A percentile compares a stretch with the other conserved stretches of the same genome.
Evolutionary conservation across 208 protist species (phyloP).

Genomic region (Trypanosoma theileri): DNA sequence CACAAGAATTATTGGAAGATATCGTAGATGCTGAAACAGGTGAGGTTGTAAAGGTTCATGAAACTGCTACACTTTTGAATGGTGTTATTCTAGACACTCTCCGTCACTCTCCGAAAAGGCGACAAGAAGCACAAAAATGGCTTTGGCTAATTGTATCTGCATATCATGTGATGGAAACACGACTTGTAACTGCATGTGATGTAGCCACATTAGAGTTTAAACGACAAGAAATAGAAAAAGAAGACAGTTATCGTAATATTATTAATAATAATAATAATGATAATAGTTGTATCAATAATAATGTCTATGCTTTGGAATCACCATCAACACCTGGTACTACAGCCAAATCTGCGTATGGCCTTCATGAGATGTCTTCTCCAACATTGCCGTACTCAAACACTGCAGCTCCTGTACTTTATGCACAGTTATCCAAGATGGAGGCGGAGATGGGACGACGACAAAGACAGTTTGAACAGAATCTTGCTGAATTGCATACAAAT

Average conservation of each 20-base stretch:
- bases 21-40: slow-evolving; percentile 54
- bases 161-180: slow-evolving; percentile 64
- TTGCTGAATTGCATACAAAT: slow-evolving; percentile 34
- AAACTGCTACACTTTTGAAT: slow-evolving; percentile 57
- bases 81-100: slow-evolving; percentile 59
- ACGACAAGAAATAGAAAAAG: neutral
- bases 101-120: slow-evolving; percentile 31
- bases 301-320: neutral
- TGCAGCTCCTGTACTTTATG: neutral
- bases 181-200: slow-evolving; percentile 59
- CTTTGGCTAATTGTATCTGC: slow-evolving; percentile 71
- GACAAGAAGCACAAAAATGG: slow-evolving; percentile 58
- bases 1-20: slow-evolving; percentile 41
- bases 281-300: neutral
- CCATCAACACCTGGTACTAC: slow-evolving; percentile 21
- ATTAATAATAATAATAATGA: neutral
- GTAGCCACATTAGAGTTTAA: slow-evolving; percentile 16
- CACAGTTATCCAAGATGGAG: slow-evolving; percentile 4
- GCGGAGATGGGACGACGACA: slow-evolving; percentile 7
- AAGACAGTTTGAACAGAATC: slow-evolving; percentile 29
- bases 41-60: slow-evolving; percentile 50
- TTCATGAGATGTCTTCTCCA: neutral
- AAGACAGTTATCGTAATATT: neutral
- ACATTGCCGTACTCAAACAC: neutral
- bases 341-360: neutral